A percentile compares a stretch with the other conserved stretches of the same genome.
phyloP scores from a whole-genome alignment of 805 yeast species.

The Lachancea dasiensis region DNA sequence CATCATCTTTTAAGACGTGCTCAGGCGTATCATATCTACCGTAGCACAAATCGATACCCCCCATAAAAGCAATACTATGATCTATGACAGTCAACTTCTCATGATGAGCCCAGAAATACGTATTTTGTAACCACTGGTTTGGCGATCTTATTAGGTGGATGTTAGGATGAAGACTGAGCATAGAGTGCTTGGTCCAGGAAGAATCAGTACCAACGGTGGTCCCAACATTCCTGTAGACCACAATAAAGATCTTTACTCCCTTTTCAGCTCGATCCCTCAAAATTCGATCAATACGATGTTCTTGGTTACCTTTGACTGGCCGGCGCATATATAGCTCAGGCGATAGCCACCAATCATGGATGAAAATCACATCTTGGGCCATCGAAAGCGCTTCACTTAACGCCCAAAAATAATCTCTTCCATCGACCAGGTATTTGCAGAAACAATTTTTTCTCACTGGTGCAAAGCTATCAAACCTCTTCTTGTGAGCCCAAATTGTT shows the following conservation, averaged over 20 bases:
- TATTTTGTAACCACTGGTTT: constrained; percentile 85
- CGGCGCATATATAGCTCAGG: constrained; percentile 92
- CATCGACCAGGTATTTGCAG: constrained; percentile 97
- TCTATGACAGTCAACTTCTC: constrained; percentile 87
- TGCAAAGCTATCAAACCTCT: constrained; percentile 87
- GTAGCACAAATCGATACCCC: constrained; percentile 93
- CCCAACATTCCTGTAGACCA: constrained; percentile 91
- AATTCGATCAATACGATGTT: constrained; percentile 85
- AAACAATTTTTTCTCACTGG: constrained; percentile 80
- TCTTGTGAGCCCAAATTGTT: constrained; percentile 64
- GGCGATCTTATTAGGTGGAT: constrained; percentile 92
- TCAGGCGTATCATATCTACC: constrained; percentile 97
- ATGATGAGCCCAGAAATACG: constrained; percentile 98
- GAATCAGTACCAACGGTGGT: constrained; percentile 91
- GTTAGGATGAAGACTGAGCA: constrained; percentile 77
- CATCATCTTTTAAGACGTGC: constrained; percentile 81
- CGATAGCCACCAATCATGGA: constrained; percentile 98
- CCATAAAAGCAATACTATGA: constrained; percentile 81
- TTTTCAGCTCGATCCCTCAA: constrained; percentile 85
- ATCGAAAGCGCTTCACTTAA: constrained; percentile 83
- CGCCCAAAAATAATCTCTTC: constrained; percentile 95
- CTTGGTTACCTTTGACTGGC: constrained; percentile 93
- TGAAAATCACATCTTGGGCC: constrained; percentile 89
- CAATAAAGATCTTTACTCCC: constrained; percentile 90
- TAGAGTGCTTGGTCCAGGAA: constrained; percentile 87